phyloP scores from a whole-genome alignment of 805 yeast species.

The Myxozyma neotropica region DNA sequence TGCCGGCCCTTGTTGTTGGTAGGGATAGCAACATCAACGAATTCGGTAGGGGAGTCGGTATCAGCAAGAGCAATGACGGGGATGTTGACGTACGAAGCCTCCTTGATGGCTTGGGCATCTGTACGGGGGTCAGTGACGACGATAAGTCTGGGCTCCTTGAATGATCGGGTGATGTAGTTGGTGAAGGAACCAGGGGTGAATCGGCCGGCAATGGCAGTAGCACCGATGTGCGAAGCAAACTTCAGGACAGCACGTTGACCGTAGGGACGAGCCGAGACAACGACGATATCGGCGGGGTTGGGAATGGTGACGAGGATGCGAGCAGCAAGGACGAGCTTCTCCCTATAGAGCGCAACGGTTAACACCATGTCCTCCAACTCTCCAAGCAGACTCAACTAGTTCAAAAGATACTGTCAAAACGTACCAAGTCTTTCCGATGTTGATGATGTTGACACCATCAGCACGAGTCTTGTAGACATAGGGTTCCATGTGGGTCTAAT shows the following conservation, averaged over 20 bases:
- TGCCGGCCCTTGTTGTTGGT: conserved; percentile 99
- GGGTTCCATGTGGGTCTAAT: conserved; percentile 85
- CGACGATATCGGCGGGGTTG: conserved; percentile 97
- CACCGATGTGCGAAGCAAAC: conserved; percentile 99
- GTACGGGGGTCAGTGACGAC: conserved; percentile 99
- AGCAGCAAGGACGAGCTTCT: conserved; percentile 98
- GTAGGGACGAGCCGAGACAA: conserved; percentile 97
- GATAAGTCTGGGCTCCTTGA: conserved; percentile 99
- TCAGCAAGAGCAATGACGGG: conserved; percentile 99
- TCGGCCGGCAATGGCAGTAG: conserved; percentile 99
- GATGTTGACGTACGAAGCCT: conserved; percentile 99
- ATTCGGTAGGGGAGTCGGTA: conserved; percentile 98
- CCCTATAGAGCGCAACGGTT: conserved; percentile 42
- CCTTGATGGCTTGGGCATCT: conserved; percentile 99
- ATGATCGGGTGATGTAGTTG: conserved; percentile 99
- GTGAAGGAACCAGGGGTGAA: conserved; percentile 99
- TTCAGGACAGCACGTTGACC: conserved; percentile 99
- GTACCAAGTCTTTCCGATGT: conserved; percentile 96
- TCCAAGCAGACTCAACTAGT: too few species aligned
- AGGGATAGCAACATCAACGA: conserved; percentile 99
- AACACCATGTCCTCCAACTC: too few species aligned
- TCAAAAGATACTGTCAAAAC: too few species aligned
- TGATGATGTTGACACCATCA: conserved; percentile 98
- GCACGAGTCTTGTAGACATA: conserved; percentile 98
- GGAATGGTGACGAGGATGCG: conserved; percentile 99